These are phyloP conservation scores for Eimeria falciformis DNA, from an alignment of 169 alveolate genomes.

Conservation along the genomic window DNA sequence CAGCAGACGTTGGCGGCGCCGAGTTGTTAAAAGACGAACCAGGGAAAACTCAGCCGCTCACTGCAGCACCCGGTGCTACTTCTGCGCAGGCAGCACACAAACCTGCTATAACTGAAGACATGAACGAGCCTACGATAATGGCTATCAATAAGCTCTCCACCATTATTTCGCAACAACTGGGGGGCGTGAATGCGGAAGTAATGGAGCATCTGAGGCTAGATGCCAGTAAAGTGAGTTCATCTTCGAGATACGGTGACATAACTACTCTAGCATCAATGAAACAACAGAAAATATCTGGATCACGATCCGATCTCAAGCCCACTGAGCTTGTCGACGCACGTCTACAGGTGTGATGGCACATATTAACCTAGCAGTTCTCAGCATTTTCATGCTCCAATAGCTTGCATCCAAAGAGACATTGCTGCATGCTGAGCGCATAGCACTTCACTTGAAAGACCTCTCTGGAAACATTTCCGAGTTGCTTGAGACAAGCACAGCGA, in stretches of 20 bases:
- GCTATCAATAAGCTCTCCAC: neutral
- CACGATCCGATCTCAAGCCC: neutral
- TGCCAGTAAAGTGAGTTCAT: neutral
- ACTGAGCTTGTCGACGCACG: neutral
- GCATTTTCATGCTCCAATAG: neutral
- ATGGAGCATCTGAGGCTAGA: neutral
- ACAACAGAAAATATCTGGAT: neutral
- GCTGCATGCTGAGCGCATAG: neutral
- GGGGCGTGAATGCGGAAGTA: neutral
- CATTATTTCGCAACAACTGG: constrained; percentile 15
- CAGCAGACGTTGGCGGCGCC: neutral
- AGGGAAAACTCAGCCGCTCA: neutral
- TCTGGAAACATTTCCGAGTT: neutral
- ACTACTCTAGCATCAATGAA: neutral
- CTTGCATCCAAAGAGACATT: neutral
- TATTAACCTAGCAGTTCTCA: too few relatives aligned
- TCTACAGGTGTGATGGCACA: neutral
- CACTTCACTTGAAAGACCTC: neutral
- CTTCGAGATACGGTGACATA: too few relatives aligned
- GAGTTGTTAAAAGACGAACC: neutral
- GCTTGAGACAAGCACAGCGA: neutral
- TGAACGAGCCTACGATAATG: neutral
- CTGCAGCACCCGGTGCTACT: neutral
- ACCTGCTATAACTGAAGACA: neutral
- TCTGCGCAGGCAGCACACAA: neutral